Conservation (phyloP, 805 yeast genomes). For the Starmerella bombicola region DNA sequence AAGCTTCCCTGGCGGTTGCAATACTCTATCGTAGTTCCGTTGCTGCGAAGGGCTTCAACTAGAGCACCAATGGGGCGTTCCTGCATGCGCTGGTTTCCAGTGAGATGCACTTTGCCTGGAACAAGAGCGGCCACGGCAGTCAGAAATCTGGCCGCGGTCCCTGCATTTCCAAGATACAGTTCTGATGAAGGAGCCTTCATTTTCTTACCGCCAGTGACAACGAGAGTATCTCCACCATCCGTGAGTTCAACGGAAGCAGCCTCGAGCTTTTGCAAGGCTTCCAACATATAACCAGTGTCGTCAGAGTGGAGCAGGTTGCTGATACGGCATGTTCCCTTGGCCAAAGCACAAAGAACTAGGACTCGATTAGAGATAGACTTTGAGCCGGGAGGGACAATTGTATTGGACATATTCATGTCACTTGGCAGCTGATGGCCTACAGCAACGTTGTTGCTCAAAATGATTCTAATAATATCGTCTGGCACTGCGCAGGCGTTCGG, state of each 20-base stretch:
- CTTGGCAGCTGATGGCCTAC: constrained; percentile 36
- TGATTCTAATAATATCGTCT: constrained; percentile 67
- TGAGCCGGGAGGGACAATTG: constrained; percentile 84
- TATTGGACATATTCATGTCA: constrained; percentile 28
- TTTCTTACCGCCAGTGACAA: constrained; percentile 61
- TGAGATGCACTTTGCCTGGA: constrained; percentile 44
- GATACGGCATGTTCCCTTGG: constrained; percentile 69
- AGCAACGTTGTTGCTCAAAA: constrained; percentile 66
- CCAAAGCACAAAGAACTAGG: constrained; percentile 80
- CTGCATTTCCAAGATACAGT: constrained; percentile 90
- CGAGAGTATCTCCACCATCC: constrained; percentile 77
- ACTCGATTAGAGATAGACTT: constrained; percentile 96
- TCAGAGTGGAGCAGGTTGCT: constrained; percentile 87
- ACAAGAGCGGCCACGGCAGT: constrained; percentile 64
- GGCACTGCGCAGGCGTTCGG: constrained; percentile 72
- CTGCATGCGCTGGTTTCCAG: constrained; percentile 96
- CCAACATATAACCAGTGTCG: constrained; percentile 89
- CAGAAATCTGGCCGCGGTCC: constrained; percentile 91
- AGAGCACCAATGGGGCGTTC: constrained; percentile 94
- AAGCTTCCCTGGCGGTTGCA: constrained; percentile 67
- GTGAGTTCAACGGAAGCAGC: constrained; percentile 78
- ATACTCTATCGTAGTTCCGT: constrained; percentile 67
- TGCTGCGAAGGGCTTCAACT: constrained; percentile 74
- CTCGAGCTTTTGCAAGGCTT: constrained; percentile 63
- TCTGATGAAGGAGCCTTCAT: constrained; percentile 40